phyloP scores from a whole-genome alignment of 106 monocot species.

The Apostasia shenzhenica region DNA sequence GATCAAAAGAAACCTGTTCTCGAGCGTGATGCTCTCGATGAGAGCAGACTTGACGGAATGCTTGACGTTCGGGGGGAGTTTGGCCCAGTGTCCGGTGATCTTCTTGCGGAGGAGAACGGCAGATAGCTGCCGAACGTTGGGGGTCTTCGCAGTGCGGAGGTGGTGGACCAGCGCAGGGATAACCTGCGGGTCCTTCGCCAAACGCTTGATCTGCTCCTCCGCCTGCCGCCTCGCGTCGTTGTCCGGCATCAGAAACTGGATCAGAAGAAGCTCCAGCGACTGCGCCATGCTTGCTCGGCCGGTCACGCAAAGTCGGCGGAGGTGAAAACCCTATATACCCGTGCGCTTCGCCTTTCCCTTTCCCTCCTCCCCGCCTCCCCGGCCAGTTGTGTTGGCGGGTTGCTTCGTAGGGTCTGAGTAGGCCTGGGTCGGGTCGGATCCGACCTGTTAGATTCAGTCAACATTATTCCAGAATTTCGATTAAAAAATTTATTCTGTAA shows the following conservation, averaged over 20 bases:
- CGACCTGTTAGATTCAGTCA: too few species aligned
- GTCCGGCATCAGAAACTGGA: slow-evolving; percentile 96
- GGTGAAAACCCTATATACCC: background rate
- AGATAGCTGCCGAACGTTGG: slow-evolving; percentile 90
- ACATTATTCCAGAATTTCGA: too few species aligned
- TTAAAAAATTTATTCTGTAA: too few species aligned
- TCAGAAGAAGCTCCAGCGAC: slow-evolving; percentile 82
- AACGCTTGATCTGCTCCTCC: slow-evolving; percentile 91
- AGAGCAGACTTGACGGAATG: slow-evolving; percentile 72
- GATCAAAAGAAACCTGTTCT: slow-evolving; percentile 46
- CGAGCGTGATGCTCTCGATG: slow-evolving; percentile 85
- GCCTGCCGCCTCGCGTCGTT: slow-evolving; percentile 94
- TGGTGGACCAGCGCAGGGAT: slow-evolving; percentile 95
- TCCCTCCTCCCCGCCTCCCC: too few species aligned
- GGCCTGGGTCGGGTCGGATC: too few species aligned
- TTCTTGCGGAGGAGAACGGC: slow-evolving; percentile 98
- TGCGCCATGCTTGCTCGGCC: slow-evolving; percentile 43
- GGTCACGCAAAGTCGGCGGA: background rate
- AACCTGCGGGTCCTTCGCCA: slow-evolving; percentile 82
- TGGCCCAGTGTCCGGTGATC: slow-evolving; percentile 95
- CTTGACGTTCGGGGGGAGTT: slow-evolving; percentile 64
- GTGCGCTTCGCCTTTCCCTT: background rate
- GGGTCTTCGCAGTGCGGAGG: slow-evolving; percentile 89
- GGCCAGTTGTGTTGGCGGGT: too few species aligned
- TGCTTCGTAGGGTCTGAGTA: too few species aligned